Base-by-base conservation (phyloP, 441 rosid genomes). In the Aquilaria agallochum region DNA sequence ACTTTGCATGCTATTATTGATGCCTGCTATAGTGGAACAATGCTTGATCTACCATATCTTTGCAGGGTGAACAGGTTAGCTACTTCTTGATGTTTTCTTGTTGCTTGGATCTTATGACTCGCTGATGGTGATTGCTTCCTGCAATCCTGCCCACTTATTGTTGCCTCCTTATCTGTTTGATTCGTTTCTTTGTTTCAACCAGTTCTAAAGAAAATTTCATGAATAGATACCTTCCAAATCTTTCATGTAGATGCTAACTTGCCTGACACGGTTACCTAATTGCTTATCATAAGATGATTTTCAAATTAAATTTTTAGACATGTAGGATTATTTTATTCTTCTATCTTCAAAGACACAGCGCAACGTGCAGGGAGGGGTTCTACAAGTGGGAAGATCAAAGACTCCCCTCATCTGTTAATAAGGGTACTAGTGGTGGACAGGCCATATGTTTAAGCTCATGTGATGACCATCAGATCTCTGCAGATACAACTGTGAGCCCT, bases 1-100 rank as follows among this genome's bases (percentile, higher is more conserved):
- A 79, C 66, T 62, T 93, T 89, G 58, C 91, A 84, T 11, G 88
- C 89, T 56, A 65, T 87, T 51, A 62, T 89, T 11, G 96, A 89
- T 64, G 70, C 96, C 5, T 84, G 96, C 69, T 64, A 80, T 60
- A 86, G 93, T 42, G 88, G 86, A 34, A 84, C 96, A 51, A 72
- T 87, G 5, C 86, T 89, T 55, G 87, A 89, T 65, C 80, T 86
- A n/a, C 87, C 83, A 36, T 81, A 71, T 69, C 44, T 80, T 30
- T 84, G 93, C 78, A 76, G 80, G 63, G 78, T 89, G 83, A 73
- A 73, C 60, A 69, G 84, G 95, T 84, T 47, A 58, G 2, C 57
- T 11, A 31, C 11, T 36, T 36, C 7, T 3, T 8, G 42, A 8
- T 36, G 42, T 8, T 36, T 8, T 36, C 42, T 36, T 36, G 42